Percentiles rank a stretch among this genome's conserved stretches.
Conservation (phyloP, 805 yeast genomes). For the Tetrapisispora nanseiensis region DNA sequence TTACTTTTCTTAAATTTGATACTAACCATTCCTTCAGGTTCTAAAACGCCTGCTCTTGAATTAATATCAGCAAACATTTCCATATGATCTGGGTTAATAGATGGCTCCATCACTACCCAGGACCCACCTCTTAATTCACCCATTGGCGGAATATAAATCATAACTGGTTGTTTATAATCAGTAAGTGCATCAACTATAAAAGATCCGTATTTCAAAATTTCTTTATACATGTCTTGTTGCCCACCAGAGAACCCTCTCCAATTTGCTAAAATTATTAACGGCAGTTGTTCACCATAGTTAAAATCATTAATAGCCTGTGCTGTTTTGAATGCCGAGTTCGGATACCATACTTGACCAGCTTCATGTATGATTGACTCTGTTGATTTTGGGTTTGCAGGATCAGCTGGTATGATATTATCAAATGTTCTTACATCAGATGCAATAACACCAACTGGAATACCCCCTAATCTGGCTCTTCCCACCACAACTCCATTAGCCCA, state of each 20-base stretch:
- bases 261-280: slow-evolving; percentile 94
- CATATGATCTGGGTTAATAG: slow-evolving; percentile 94
- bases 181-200: slow-evolving; percentile 94
- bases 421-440: slow-evolving; percentile 88
- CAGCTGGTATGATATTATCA: slow-evolving; percentile 90
- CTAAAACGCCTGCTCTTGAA: slow-evolving; percentile 94
- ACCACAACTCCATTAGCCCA: slow-evolving; percentile 99
- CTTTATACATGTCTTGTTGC: slow-evolving; percentile 98
- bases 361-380: slow-evolving; percentile 81
- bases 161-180: slow-evolving; percentile 91
- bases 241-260: slow-evolving; percentile 99
- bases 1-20: slow-evolving; percentile 93
- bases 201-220: slow-evolving; percentile 93
- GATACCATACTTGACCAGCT: slow-evolving; percentile 99
- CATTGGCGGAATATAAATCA: slow-evolving; percentile 94
- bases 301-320: slow-evolving; percentile 97
- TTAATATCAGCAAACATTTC: slow-evolving; percentile 98
- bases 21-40: slow-evolving; percentile 99
- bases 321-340: slow-evolving; percentile 97
- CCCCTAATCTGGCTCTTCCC: slow-evolving; percentile 97
- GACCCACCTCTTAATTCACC: slow-evolving; percentile 99
- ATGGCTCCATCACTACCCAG: slow-evolving; percentile 99
- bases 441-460: slow-evolving; percentile 96
- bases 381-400: slow-evolving; percentile 95
- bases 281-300: slow-evolving; percentile 96